These are phyloP conservation scores for Glycine soja DNA, from an alignment of 306 rosid species.

Conservation along the genomic window DNA sequence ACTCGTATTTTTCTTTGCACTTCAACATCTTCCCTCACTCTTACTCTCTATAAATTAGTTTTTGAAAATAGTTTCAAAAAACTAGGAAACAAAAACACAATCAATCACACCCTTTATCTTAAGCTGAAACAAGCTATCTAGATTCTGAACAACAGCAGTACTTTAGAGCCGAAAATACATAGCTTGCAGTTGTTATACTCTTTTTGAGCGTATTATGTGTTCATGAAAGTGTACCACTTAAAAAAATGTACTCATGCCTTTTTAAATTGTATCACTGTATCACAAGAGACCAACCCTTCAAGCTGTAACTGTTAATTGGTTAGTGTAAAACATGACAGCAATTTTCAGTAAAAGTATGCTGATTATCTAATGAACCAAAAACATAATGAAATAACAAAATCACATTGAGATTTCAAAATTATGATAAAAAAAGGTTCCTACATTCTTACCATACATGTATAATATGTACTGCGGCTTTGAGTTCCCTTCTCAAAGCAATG, in stretches of 20 bases:
- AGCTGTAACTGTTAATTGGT: slow-evolving; percentile 8
- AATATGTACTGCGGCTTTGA: slow-evolving; percentile 9
- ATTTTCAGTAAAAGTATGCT: slow-evolving; percentile 19
- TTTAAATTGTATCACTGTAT: slow-evolving; percentile 26
- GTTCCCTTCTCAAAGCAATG: slow-evolving; percentile 51
- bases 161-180: slow-evolving; percentile 1
- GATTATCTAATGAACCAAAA: slow-evolving; percentile 2
- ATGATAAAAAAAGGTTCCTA: neutral
- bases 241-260: neutral
- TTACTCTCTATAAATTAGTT: no score
- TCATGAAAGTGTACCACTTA: neutral
- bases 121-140: no score
- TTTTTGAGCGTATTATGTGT: neutral
- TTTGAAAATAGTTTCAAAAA: no score
- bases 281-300: slow-evolving; percentile 13
- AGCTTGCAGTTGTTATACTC: neutral
- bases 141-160: neutral
- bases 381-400: neutral
- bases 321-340: slow-evolving; percentile 33
- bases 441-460: slow-evolving; percentile 34
- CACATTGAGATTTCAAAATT: slow-evolving; percentile 6
- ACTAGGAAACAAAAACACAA: no score
- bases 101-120: no score
- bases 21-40: no score
- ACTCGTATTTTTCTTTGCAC: no score